Evolutionary conservation across 306 rosid species (phyloP).

Genomic region (Acacia acuminata): DNA sequence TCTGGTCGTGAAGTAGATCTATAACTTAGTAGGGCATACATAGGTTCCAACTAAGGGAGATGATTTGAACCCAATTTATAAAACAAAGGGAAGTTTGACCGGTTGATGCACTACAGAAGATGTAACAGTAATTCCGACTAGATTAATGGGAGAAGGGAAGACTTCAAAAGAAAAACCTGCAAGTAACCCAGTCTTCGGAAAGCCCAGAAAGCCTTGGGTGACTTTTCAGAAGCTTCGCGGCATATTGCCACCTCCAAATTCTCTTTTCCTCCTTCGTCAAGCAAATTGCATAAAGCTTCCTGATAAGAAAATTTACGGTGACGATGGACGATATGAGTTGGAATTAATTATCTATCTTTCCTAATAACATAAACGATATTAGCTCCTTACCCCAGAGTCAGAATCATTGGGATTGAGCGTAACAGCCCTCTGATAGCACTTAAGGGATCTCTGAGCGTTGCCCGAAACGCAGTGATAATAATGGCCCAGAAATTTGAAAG

Average conservation of each 20-base stretch:
- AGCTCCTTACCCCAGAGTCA: slow-evolving; percentile 57
- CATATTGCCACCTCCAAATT: slow-evolving; percentile 71
- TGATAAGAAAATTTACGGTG: not conserved
- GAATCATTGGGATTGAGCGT: slow-evolving; percentile 67
- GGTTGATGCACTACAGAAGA: not conserved
- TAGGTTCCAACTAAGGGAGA: not conserved
- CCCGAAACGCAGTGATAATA: slow-evolving; percentile 46
- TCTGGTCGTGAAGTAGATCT: slow-evolving; percentile 1
- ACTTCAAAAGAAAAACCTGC: slow-evolving; percentile 45
- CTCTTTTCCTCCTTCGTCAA: slow-evolving; percentile 72
- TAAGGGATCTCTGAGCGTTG: slow-evolving; percentile 65
- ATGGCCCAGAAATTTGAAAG: slow-evolving; percentile 75
- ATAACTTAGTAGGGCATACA: not conserved
- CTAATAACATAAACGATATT: not conserved
- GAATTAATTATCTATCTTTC: not conserved
- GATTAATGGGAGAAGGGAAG: not conserved
- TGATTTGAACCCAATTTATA: not conserved
- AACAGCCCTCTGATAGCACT: slow-evolving; percentile 85
- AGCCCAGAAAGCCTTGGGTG: slow-evolving; percentile 94
- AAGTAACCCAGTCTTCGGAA: slow-evolving; percentile 85
- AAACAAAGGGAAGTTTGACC: not conserved
- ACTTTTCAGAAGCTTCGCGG: slow-evolving; percentile 65
- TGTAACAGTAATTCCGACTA: not conserved
- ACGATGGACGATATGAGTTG: not conserved
- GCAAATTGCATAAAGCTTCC: slow-evolving; percentile 76